Percentiles rank a stretch among this genome's conserved stretches.
These are phyloP conservation scores for Neurospora cerealis DNA, from an alignment of 495 filamentous ascomycete species.

Conservation along the genomic window DNA sequence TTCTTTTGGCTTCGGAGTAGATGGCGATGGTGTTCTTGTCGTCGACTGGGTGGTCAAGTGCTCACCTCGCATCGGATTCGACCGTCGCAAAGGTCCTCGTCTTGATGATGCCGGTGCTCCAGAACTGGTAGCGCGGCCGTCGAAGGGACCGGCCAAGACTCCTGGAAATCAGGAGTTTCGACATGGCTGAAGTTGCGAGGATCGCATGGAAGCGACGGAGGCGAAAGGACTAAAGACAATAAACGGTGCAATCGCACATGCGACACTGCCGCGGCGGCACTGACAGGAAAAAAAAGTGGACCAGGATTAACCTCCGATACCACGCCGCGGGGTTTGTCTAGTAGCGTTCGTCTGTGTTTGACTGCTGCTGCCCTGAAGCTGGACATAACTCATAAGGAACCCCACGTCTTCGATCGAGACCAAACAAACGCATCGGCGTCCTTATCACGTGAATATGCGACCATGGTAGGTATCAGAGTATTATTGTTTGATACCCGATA, in stretches of 20 bases:
- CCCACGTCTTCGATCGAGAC: not conserved
- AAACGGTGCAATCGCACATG: not conserved
- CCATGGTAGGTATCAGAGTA: not conserved
- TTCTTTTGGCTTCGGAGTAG: not conserved
- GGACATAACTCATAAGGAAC: not conserved
- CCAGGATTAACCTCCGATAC: not conserved
- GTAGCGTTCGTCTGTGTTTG: not conserved
- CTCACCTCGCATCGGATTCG: slow-evolving; percentile 26
- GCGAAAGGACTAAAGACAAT: not conserved
- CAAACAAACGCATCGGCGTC: not conserved
- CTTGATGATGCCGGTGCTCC: not conserved
- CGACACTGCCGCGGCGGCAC: not conserved
- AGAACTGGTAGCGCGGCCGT: not conserved
- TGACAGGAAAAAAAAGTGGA: not conserved
- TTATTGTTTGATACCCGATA: not conserved
- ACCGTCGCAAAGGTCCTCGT: slow-evolving; percentile 29
- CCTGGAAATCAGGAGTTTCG: slow-evolving; percentile 24
- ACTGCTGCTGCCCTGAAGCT: not conserved
- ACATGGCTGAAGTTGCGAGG: slow-evolving; percentile 16
- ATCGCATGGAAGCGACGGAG: not conserved
- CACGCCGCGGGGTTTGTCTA: not conserved
- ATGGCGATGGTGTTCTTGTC: not conserved
- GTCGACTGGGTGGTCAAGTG: not conserved
- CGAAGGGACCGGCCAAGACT: slow-evolving; percentile 20
- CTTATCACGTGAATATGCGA: not conserved